Conservation (phyloP, 495 filamentous ascomycete genomes). For the Neurospora cerealis region DNA sequence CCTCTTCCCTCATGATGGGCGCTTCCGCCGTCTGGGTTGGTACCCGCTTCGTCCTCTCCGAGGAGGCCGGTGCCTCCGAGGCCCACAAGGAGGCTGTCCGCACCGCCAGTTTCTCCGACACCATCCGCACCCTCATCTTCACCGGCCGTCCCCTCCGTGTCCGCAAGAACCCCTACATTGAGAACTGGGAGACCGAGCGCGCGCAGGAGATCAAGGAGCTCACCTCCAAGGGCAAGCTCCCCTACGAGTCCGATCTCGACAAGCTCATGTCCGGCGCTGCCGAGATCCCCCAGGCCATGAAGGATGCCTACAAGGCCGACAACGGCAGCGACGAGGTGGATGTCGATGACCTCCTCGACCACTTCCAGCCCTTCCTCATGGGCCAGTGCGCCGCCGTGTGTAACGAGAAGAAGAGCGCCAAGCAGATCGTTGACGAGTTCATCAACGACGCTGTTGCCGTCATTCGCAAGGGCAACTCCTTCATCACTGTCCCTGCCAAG, state of each 20-base stretch:
- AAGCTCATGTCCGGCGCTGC: slow-evolving; percentile 46
- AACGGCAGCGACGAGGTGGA: slow-evolving; percentile 41
- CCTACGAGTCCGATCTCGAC: slow-evolving; percentile 91
- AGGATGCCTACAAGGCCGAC: slow-evolving; percentile 66
- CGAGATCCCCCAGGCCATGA: slow-evolving; percentile 62
- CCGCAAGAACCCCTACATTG: slow-evolving; percentile 83
- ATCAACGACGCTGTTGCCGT: slow-evolving; percentile 61
- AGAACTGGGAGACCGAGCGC: slow-evolving; percentile 93
- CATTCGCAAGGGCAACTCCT: slow-evolving; percentile 17
- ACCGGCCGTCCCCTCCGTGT: slow-evolving; percentile 92
- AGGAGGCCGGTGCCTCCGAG: slow-evolving; percentile 88
- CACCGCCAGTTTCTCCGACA: slow-evolving; percentile 88
- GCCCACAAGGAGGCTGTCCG: slow-evolving; percentile 95
- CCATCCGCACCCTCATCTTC: slow-evolving; percentile 94
- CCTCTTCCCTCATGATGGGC: slow-evolving; percentile 85
- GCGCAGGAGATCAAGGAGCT: slow-evolving; percentile 81
- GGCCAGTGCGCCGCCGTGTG: slow-evolving; percentile 91
- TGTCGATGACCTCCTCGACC: slow-evolving; percentile 70
- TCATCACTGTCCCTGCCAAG: slow-evolving; percentile 8
- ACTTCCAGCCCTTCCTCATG: slow-evolving; percentile 88
- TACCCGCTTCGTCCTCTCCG: slow-evolving; percentile 85
- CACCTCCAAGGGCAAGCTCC: slow-evolving; percentile 77
- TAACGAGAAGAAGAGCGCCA: slow-evolving; percentile 86
- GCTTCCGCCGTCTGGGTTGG: slow-evolving; percentile 92
- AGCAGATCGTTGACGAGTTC: slow-evolving; percentile 91